Evolutionary conservation across 2,329 filamentous ascomycete species (phyloP), one percentile per base, ranked within the genome.

Genomic region (Alternaria angustiovoidea): DNA sequence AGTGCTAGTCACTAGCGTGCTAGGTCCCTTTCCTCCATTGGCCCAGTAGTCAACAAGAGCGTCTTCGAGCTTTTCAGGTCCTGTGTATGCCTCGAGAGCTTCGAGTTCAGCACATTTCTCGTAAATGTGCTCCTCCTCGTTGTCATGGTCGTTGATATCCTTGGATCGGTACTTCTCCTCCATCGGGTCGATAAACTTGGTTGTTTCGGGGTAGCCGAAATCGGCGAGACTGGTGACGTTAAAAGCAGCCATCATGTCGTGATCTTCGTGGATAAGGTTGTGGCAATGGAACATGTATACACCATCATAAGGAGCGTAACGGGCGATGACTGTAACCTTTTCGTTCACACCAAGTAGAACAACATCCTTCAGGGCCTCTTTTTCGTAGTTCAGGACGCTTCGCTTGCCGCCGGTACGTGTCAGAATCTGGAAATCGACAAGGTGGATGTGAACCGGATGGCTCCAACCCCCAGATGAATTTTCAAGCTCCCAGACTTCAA

Each of bases 371-470:
- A 88, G 79, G 0, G 83, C 85, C 3, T 79, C 81, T 1, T 78
- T 78, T 72, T 88, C 86, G 66, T 88, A 88, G 0, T 82, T 78
- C 54, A 82, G 73, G 4, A 87, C 81, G 18, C 72, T 68, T 7
- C 73, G 69, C 16, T 77, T 75, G 6, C 80, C 80, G 8, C 82
- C 82, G 0, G 73, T 80, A 18, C 86, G 84, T 7, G 76, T 78
- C 20, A 87, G 66, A 47, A 88, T 81, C 57, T 84, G 81, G 74
- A 88, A 85, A 67, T 88, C 86, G 57, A 89, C 81, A 2, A 88
- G 79, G 65, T 88, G 87, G 47, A 88, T 82, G 71, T 88, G 86
- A 24, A 81, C 75, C 0, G 85, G 86, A 64, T 88, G 86, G 2
- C 81, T 80, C 76, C 84, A 85, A 22, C 81, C 82, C 20, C 83